phyloP scores from a whole-genome alignment of 768 basidiomycete genomes.

The Porphyrellus cyaneotinctus region DNA sequence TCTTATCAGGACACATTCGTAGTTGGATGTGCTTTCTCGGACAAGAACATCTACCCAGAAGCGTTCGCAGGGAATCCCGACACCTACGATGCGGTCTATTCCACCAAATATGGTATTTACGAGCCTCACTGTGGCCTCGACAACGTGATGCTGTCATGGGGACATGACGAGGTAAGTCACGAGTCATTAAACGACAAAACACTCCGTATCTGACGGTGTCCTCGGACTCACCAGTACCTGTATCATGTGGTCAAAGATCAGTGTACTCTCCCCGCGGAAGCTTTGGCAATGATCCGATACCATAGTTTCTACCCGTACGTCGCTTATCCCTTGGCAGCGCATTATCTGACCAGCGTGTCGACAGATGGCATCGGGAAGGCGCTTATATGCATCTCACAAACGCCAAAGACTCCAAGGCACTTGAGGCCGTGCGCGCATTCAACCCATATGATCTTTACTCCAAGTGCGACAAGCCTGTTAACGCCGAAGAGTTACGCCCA shows the following conservation, averaged over 20 bases:
- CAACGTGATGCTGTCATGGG: conserved; percentile 87
- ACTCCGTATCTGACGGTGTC: conserved; percentile 4
- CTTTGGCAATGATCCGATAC: conserved; percentile 87
- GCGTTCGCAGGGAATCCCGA: conserved; percentile 77
- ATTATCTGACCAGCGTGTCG: not conserved
- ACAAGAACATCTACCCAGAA: conserved; percentile 77
- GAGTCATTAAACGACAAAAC: conserved; percentile 3
- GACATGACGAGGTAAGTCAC: conserved; percentile 76
- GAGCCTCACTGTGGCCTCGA: conserved; percentile 76
- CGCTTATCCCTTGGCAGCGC: not conserved
- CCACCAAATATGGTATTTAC: conserved; percentile 72
- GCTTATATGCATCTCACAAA: conserved; percentile 80
- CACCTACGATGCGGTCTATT: conserved; percentile 57
- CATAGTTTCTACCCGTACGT: conserved; percentile 88
- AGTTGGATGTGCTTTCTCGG: conserved; percentile 83
- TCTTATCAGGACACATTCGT: conserved; percentile 60
- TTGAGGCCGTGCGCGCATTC: conserved; percentile 79
- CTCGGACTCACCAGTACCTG: conserved; percentile 52
- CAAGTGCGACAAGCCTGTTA: conserved; percentile 72
- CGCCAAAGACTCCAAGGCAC: conserved; percentile 58
- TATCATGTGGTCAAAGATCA: conserved; percentile 84
- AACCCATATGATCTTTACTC: conserved; percentile 95
- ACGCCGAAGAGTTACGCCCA: conserved; percentile 60
- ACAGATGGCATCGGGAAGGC: conserved; percentile 81
- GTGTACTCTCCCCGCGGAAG: conserved; percentile 74